Conservation (phyloP, 2,329 filamentous ascomycete genomes). For the Emydomyces testavorans region DNA sequence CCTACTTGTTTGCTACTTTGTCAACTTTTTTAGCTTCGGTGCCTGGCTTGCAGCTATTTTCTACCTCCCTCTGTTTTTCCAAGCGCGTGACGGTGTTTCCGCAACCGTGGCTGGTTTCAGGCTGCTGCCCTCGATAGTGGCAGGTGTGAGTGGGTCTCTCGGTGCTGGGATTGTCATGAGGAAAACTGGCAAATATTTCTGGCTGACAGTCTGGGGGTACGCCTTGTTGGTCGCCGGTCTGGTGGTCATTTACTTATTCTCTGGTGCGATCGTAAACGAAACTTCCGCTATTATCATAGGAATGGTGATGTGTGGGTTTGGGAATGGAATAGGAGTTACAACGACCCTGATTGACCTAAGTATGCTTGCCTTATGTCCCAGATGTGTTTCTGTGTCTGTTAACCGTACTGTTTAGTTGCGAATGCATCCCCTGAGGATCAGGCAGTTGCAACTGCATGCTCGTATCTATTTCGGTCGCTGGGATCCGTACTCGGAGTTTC, state of each 20-base stretch:
- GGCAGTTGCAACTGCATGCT: constrained; percentile 65
- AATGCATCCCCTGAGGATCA: constrained; percentile 57
- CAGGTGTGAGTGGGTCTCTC: constrained; percentile 53
- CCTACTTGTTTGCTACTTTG: constrained; percentile 55
- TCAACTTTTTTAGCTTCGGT: constrained; percentile 60
- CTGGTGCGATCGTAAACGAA: constrained; percentile 43
- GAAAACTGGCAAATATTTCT: constrained; percentile 59
- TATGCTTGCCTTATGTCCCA: constrained; percentile 23
- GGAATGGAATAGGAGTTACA: constrained; percentile 53
- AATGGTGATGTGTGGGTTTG: constrained; percentile 44
- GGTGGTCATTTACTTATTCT: constrained; percentile 46
- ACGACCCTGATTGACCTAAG: constrained; percentile 58
- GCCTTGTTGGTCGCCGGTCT: constrained; percentile 43
- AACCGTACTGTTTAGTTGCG: constrained; percentile 40
- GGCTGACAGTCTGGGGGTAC: constrained; percentile 52
- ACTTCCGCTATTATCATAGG: constrained; percentile 46
- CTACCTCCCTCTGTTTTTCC: constrained; percentile 68
- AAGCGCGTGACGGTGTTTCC: constrained; percentile 54
- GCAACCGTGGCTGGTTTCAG: constrained; percentile 54
- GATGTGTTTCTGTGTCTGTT: not conserved
- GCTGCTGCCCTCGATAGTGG: constrained; percentile 55
- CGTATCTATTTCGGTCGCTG: constrained; percentile 67
- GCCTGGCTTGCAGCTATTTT: constrained; percentile 52
- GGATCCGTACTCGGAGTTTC: constrained; percentile 56
- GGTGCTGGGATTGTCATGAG: constrained; percentile 56